Percentiles rank a stretch among this genome's conserved stretches.
Conservation (phyloP, 2,329 filamentous ascomycete genomes). For the Neonectria neomacrospora region DNA sequence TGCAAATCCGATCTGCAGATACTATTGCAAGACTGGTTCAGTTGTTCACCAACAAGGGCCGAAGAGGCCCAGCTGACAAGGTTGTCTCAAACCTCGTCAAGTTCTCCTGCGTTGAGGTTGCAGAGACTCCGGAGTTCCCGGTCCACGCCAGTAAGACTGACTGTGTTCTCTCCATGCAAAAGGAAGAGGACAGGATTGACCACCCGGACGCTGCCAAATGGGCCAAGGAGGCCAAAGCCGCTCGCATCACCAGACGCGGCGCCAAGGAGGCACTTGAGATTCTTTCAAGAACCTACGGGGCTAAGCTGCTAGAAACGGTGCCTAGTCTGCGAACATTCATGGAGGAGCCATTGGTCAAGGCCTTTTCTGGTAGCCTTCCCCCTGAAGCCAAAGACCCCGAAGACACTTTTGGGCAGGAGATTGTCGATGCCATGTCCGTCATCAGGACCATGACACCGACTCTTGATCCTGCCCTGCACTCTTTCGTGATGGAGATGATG, state of each 20-base stretch:
- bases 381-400: conserved; percentile 78
- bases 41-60: conserved; percentile 82
- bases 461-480: conserved; percentile 77
- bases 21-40: conserved; percentile 89
- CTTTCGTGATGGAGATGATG: conserved; percentile 84
- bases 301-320: conserved; percentile 80
- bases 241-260: conserved; percentile 88
- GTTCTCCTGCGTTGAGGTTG: conserved; percentile 97
- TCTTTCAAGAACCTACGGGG: conserved; percentile 81
- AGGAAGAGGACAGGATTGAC: conserved; percentile 95
- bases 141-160: conserved; percentile 82
- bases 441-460: conserved; percentile 94
- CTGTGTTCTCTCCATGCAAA: conserved; percentile 91
- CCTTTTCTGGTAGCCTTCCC: conserved; percentile 79
- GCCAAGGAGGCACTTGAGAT: conserved; percentile 95
- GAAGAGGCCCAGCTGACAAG: conserved; percentile 90
- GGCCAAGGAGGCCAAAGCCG: conserved; percentile 87
- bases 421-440: conserved; percentile 93
- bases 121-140: conserved; percentile 94
- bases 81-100: conserved; percentile 96
- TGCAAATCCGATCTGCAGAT: conserved; percentile 86
- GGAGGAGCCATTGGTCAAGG: conserved; percentile 79
- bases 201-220: conserved; percentile 91
- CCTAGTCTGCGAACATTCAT: conserved; percentile 85
- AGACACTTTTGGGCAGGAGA: conserved; percentile 84